phyloP scores from a whole-genome alignment of 345 rosid species.

The Eutrema yunnanense region DNA sequence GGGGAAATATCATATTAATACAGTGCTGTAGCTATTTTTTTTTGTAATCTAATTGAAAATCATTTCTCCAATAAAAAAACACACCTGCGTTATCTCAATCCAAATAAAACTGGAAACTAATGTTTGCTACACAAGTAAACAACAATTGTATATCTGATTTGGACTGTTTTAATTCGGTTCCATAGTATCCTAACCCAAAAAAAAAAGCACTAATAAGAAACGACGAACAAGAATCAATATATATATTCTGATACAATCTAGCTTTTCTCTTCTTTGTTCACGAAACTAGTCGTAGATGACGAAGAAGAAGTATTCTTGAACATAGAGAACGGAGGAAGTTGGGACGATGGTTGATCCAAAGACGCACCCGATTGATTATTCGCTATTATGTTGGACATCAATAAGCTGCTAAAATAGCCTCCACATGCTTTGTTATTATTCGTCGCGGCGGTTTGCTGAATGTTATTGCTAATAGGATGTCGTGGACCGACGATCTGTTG shows the following conservation, averaged over 20 bases:
- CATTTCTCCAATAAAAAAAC: background rate
- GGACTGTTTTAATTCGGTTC: background rate
- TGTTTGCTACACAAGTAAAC: background rate
- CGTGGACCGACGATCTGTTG: conserved; percentile 13
- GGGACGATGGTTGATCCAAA: conserved; percentile 21
- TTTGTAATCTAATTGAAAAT: background rate
- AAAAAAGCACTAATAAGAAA: background rate
- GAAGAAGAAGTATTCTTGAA: conserved; percentile 33
- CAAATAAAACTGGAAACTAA: background rate
- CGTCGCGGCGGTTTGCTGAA: conserved; percentile 15
- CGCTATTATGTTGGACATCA: conserved; percentile 36
- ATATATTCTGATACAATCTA: conserved; percentile 23
- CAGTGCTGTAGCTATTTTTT: background rate
- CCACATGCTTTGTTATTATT: conserved; percentile 46
- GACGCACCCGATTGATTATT: conserved; percentile 27
- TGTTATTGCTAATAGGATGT: conserved; percentile 5
- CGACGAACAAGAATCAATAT: conserved; percentile 19
- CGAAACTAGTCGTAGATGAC: conserved; percentile 29
- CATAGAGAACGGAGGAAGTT: conserved; percentile 40
- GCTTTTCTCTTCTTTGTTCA: conserved; percentile 38
- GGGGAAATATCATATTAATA: background rate
- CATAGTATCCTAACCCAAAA: background rate
- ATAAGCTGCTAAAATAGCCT: conserved; percentile 41
- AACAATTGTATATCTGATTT: conserved; percentile 15
- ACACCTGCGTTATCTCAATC: background rate